A percentile compares a stretch with the other conserved stretches of the same genome.
Evolutionary conservation across 2,329 filamentous ascomycete genomes (phyloP).

Genomic region (Scytalidium sp.): DNA sequence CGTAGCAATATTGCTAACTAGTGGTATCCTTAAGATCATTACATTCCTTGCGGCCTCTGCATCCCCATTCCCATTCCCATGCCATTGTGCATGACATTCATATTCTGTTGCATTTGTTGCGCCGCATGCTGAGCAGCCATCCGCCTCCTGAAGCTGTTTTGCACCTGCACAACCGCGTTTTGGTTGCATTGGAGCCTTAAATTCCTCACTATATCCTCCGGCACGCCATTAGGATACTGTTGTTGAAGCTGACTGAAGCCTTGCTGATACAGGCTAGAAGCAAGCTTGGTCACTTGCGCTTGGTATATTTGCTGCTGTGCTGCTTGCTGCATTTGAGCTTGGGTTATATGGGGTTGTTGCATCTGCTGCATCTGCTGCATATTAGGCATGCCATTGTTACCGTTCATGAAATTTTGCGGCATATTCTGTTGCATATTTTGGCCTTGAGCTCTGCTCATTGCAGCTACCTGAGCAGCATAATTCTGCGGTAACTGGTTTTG

Average conservation of each 20-base stretch:
- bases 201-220: slow-evolving; percentile 11
- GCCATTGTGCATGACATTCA: slow-evolving; percentile 26
- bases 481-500: slow-evolving; percentile 14
- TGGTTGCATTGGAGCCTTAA: slow-evolving; percentile 12
- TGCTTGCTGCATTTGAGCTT: slow-evolving; percentile 31
- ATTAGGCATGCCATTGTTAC: slow-evolving; percentile 33
- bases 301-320: slow-evolving; percentile 23
- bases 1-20: not conserved
- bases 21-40: not conserved
- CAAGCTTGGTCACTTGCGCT: not conserved
- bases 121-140: slow-evolving; percentile 14
- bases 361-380: slow-evolving; percentile 31
- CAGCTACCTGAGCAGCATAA: slow-evolving; percentile 18
- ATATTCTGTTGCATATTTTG: slow-evolving; percentile 19
- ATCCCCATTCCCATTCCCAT: slow-evolving; percentile 19
- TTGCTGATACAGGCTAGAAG: not conserved
- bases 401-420: slow-evolving; percentile 24
- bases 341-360: slow-evolving; percentile 25
- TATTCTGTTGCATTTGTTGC: slow-evolving; percentile 16
- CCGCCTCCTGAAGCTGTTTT: not conserved
- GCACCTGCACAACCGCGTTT: slow-evolving; percentile 2
- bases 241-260: slow-evolving; percentile 2
- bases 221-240: slow-evolving; percentile 11
- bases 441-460: slow-evolving; percentile 13
- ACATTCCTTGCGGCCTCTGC: slow-evolving; percentile 12